phyloP scores from a whole-genome alignment of 176 grass and related monocot genomes.

The Tillandsia leiboldiana region DNA sequence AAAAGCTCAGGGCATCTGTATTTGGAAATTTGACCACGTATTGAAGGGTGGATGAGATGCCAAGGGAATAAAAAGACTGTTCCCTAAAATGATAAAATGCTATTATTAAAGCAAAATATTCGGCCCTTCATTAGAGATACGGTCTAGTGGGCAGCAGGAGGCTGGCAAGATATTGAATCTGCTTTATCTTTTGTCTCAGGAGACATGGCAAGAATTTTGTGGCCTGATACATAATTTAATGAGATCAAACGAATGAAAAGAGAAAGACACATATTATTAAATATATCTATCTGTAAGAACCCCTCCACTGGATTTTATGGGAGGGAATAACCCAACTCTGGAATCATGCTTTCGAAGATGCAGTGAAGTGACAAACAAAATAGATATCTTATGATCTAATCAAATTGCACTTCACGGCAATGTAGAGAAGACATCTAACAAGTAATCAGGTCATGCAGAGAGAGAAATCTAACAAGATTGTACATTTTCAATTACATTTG shows the following conservation, averaged over 20 bases:
- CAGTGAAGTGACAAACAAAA: too few relatives aligned
- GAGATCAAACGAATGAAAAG: conserved; percentile 42
- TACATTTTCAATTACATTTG: conserved; percentile 29
- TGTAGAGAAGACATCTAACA: neutral
- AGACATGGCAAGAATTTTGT: conserved; percentile 43
- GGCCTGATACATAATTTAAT: conserved; percentile 31
- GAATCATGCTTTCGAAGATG: neutral
- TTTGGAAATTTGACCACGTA: conserved; percentile 19
- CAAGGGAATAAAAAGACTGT: conserved; percentile 23
- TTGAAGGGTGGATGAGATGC: conserved; percentile 22
- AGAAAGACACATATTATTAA: conserved; percentile 32
- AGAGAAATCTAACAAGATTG: conserved; percentile 29
- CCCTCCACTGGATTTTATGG: conserved; percentile 27
- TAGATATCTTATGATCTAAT: too few relatives aligned
- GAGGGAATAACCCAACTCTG: conserved; percentile 31
- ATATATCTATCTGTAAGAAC: conserved; percentile 41
- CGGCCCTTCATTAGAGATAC: conserved; percentile 22
- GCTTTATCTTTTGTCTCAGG: conserved; percentile 43
- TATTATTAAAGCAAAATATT: neutral
- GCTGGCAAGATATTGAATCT: conserved; percentile 58
- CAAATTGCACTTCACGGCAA: neutral
- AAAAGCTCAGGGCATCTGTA: conserved; percentile 19
- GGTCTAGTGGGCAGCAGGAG: conserved; percentile 21
- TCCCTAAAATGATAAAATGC: conserved; percentile 15
- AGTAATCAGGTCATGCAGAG: neutral